Conservation (phyloP, 2,329 filamentous ascomycete genomes). For the Tolypocladium sp. region DNA sequence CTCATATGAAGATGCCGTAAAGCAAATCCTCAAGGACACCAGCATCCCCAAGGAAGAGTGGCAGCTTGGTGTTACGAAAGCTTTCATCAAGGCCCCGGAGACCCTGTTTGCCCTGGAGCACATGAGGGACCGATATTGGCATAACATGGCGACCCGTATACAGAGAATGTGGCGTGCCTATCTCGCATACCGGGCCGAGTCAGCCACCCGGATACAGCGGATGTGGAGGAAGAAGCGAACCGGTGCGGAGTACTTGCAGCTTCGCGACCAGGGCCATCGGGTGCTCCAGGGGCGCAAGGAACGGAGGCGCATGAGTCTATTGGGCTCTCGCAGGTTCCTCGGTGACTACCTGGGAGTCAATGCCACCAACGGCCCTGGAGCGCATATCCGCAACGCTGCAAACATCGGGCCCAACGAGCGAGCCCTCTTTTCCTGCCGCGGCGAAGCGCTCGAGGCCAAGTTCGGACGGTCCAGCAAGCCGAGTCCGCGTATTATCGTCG, state of each 20-base stretch:
- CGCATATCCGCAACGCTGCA: conserved; percentile 68
- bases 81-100: conserved; percentile 96
- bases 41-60: conserved; percentile 93
- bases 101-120: conserved; percentile 94
- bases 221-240: conserved; percentile 93
- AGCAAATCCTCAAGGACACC: conserved; percentile 91
- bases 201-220: conserved; percentile 85
- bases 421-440: conserved; percentile 81
- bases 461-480: conserved; percentile 94
- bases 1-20: conserved; percentile 76
- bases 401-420: conserved; percentile 64
- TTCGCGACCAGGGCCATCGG: conserved; percentile 80
- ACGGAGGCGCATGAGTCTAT: conserved; percentile 77
- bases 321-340: conserved; percentile 85
- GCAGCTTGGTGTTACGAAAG: conserved; percentile 94
- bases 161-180: conserved; percentile 97
- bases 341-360: conserved; percentile 91
- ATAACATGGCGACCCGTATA: conserved; percentile 98
- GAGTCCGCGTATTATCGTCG: conserved; percentile 72
- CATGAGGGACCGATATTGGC: conserved; percentile 97
- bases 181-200: conserved; percentile 83
- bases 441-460: conserved; percentile 84
- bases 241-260: conserved; percentile 78
- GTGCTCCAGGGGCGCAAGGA: conserved; percentile 82
- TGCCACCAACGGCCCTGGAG: conserved; percentile 68